phyloP scores from a whole-genome alignment of 78 protist genomes.

The Speleostelium caveatum region DNA sequence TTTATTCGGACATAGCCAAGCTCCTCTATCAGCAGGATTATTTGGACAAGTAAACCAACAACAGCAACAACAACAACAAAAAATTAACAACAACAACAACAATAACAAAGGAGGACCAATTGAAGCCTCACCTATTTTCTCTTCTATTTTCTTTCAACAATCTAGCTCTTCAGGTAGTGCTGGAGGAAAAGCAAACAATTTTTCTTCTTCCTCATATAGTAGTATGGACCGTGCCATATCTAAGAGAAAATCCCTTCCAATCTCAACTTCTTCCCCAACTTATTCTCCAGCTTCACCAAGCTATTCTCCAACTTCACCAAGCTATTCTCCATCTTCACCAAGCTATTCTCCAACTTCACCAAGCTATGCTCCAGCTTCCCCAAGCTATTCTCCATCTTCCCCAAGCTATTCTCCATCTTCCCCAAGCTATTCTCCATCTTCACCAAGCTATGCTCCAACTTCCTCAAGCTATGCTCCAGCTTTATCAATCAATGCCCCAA shows the following conservation, averaged over 20 bases:
- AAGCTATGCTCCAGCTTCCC: constrained; percentile 5
- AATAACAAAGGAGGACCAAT: too few species aligned
- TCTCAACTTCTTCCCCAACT: too few species aligned
- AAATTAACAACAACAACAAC: too few species aligned
- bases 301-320: constrained; percentile 5
- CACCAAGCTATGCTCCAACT: not conserved
- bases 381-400: not conserved
- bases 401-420: not conserved
- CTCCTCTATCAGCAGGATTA: too few species aligned
- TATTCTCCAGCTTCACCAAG: not conserved
- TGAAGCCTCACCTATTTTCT: too few species aligned
- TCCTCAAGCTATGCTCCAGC: not conserved
- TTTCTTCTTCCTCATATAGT: too few species aligned
- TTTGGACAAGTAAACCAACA: too few species aligned
- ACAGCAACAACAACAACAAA: too few species aligned
- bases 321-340: not conserved
- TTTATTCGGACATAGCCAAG: too few species aligned
- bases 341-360: constrained; percentile 33
- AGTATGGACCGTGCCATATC: not conserved
- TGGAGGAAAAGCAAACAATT: too few species aligned
- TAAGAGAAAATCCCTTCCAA: not conserved
- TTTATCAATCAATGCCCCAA: not conserved
- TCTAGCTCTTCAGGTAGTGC: too few species aligned
- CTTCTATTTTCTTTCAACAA: too few species aligned
- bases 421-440: not conserved